Base-by-base conservation (phyloP, 140 eudicot genomes). In the Bidens hawaiensis region DNA sequence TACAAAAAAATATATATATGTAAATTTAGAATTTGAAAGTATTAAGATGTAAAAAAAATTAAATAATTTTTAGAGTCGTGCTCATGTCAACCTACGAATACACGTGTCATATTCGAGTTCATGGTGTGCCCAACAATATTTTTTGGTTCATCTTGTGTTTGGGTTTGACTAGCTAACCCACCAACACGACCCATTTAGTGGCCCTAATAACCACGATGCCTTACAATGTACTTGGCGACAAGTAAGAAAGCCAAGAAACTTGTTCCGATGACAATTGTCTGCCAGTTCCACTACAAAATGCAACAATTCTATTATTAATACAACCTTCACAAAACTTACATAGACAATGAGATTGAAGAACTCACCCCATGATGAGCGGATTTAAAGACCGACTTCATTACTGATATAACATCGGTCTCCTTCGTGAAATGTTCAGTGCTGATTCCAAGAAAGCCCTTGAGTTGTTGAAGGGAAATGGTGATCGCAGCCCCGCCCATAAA, bases 401-500 rank as follows among this genome's bases (percentile, higher is more conserved):
- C 95, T 7, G 94, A 87, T 25, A 86, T 55, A 18, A 86, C 64
- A 70, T 86, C 95, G 34, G 87, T 79, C 4, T 86, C 82, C 49
- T 76, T 90, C 0, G 97, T 86, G 62, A 90, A 90, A 19, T 86
- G 76, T 62, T 70, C 65, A 4, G 65, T 63, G 63, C 83, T 67
- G 4, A 90, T 86, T 49, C 97, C 95, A 15, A 90, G 85, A 57
- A 90, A 86, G 3, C 95, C 97, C 67, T 86, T 90, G 22, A 90
- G 94, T 50, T 86, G 97, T 67, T 90, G 97, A 24, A 90, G 95
- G 4, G 85, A 81, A 62, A 90, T 86, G 4, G 93, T 83, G 17
- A 90, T 83, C 40, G 97, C 97, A 58, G 95, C 95, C 66, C 97
- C 97, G n/a, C 71, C 94, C 97, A 90, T 90, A 67, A 90, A 90